Evolutionary conservation across 2,329 filamentous ascomycete genomes (phyloP), one percentile per base, ranked within the genome.

Genomic region (Lachnum nothofagi): DNA sequence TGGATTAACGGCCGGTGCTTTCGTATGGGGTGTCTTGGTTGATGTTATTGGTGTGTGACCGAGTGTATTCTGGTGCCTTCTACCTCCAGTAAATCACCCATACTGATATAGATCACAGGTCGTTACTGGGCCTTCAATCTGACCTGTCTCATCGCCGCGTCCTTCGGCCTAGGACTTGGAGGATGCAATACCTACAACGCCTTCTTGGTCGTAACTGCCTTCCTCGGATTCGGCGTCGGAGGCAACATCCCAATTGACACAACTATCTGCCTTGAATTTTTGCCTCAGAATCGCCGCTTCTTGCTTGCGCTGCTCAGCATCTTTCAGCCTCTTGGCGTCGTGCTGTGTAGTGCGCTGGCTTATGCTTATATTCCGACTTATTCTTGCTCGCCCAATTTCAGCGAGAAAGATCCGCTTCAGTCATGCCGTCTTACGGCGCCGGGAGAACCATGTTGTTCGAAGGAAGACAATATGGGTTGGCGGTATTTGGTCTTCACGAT

Each of bases 391-490:
- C 10, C 29, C 7, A 31, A 44, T 19, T 34, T 34, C 31, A 34
- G 31, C 31, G 31, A 34, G n/a, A 17, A 23, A 7, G 19, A 22
- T 3, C 17, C 20, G 4, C 42, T 57, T 4, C 33, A 31, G 17
- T 41, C 49, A 8, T 58, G 55, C 45, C 34, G 35, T 5, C 42
- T 41, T 4, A 22, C 38, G 6, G 31, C 20, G 23, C 35, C 48
- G 5, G 60, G 58, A 5, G 50, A 43, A 33, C 48, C 57, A 14
- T 68, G 66, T 52, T 70, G 68, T 44, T 56, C 63, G 3, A 62
- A 58, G 38, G 29, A 57, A 22, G 62, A 72, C 43, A 82, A 82
- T 53, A 76, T 78, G 70, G 79, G 79, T 2, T 82, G 79, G 79
- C 65, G 79, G 33, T 82, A 80, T 58, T 76, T 77, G 35, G 64